Evolutionary conservation across 192 early-diverging fungal genomes (phyloP).

Genomic region (Coemansia sp.): DNA sequence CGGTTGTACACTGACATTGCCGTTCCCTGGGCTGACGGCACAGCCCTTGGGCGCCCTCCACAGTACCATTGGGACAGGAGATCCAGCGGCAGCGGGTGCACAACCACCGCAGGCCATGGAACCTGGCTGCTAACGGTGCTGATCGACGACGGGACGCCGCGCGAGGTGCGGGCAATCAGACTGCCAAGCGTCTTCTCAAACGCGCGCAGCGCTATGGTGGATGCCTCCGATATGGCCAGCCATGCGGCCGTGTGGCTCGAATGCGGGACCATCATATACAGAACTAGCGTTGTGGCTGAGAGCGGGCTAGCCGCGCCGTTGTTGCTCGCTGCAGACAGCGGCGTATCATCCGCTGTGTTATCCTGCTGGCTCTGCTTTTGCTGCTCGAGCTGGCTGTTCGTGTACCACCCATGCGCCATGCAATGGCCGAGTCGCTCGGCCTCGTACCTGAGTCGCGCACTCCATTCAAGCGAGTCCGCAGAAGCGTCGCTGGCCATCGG

Average conservation of each 20-base stretch:
- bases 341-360: neutral
- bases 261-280: constrained; percentile 41
- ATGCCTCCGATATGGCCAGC: constrained; percentile 34
- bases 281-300: constrained; percentile 23
- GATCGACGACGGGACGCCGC: constrained; percentile 18
- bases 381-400: constrained; percentile 40
- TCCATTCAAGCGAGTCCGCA: constrained; percentile 17
- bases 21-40: constrained; percentile 19
- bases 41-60: constrained; percentile 12
- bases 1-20: constrained; percentile 43
- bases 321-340: constrained; percentile 8
- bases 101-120: constrained; percentile 32
- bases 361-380: constrained; percentile 9
- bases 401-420: constrained; percentile 41
- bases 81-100: constrained; percentile 46
- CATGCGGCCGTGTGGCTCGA: constrained; percentile 21
- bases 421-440: constrained; percentile 32
- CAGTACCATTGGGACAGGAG: constrained; percentile 14
- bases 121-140: constrained; percentile 7
- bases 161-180: constrained; percentile 29
- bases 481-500: neutral
- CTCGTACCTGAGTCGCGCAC: constrained; percentile 26
- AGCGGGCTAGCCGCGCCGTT: constrained; percentile 1
- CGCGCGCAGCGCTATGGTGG: constrained; percentile 9
- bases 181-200: constrained; percentile 32